Evolutionary conservation across 768 basidiomycete genomes (phyloP).

Genomic region (Tubosaeta sp.): DNA sequence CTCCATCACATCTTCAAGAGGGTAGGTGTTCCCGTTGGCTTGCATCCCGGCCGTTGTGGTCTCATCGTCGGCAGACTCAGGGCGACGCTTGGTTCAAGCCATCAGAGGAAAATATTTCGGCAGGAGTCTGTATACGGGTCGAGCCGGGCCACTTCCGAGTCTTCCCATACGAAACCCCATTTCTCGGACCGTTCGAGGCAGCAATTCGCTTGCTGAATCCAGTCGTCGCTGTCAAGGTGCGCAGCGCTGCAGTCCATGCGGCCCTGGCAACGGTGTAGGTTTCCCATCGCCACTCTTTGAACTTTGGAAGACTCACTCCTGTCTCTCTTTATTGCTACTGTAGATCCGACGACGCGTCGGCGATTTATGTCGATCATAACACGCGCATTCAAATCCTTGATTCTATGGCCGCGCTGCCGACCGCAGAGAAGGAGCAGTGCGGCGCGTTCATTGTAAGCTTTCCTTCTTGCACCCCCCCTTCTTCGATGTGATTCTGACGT

Average conservation of each 20-base stretch:
- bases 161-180: conserved; percentile 84
- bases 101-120: conserved; percentile 74
- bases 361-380: conserved; percentile 69
- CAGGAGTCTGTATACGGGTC: conserved; percentile 73
- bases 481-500: neutral
- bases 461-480: conserved; percentile 22
- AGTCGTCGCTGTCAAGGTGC: conserved; percentile 77
- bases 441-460: conserved; percentile 74
- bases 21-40: conserved; percentile 34
- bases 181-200: conserved; percentile 76
- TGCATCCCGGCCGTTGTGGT: neutral
- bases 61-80: conserved; percentile 51
- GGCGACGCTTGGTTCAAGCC: conserved; percentile 86
- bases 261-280: conserved; percentile 67
- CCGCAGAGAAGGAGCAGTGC: conserved; percentile 87
- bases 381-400: conserved; percentile 87
- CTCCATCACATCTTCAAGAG: conserved; percentile 77
- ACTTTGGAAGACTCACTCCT: conserved; percentile 1
- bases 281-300: neutral
- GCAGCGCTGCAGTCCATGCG: conserved; percentile 77
- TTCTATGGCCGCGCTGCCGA: conserved; percentile 58
- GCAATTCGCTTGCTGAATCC: conserved; percentile 75
- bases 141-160: conserved; percentile 68
- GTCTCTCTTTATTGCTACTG: neutral
- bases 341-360: conserved; percentile 55